Evolutionary conservation across 2,329 filamentous ascomycete species (phyloP).

Genomic region (Paramyrothecium sp.): DNA sequence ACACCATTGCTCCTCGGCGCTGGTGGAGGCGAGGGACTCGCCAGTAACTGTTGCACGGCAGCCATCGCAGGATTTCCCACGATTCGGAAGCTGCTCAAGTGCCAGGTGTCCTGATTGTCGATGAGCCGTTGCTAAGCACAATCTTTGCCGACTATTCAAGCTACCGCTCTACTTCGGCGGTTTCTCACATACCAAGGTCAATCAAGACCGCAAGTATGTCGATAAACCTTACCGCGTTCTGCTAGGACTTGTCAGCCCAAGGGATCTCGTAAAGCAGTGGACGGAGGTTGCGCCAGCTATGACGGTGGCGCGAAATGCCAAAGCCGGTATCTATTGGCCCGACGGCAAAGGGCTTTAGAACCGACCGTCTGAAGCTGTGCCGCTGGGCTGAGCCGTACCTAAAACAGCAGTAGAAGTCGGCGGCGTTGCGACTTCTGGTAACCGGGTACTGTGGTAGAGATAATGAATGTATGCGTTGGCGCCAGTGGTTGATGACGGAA

Average conservation of each 20-base stretch:
- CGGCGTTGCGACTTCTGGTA: no score
- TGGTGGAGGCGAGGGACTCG: constrained; percentile 29
- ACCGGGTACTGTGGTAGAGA: background rate
- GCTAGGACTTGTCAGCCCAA: background rate
- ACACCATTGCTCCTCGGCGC: constrained; percentile 15
- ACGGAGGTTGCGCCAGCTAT: no score
- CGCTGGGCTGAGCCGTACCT: no score
- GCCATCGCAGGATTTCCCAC: constrained; percentile 25
- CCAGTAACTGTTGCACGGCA: constrained; percentile 35
- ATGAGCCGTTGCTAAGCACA: background rate
- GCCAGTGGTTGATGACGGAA: background rate
- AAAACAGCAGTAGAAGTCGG: no score
- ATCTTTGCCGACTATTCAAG: no score
- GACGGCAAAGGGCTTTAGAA: no score
- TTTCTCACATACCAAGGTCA: background rate
- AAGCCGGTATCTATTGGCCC: no score
- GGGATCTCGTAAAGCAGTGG: no score
- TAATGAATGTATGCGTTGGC: background rate
- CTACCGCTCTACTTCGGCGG: no score
- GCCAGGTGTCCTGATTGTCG: background rate
- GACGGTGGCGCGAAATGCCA: no score
- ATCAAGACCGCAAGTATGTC: background rate
- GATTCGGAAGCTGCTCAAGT: background rate
- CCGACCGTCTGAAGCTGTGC: no score
- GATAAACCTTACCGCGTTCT: background rate